Evolutionary conservation across 2,329 filamentous ascomycete genomes (phyloP), one percentile per base, ranked within the genome.

Genomic region (Penicillium vulpinum): DNA sequence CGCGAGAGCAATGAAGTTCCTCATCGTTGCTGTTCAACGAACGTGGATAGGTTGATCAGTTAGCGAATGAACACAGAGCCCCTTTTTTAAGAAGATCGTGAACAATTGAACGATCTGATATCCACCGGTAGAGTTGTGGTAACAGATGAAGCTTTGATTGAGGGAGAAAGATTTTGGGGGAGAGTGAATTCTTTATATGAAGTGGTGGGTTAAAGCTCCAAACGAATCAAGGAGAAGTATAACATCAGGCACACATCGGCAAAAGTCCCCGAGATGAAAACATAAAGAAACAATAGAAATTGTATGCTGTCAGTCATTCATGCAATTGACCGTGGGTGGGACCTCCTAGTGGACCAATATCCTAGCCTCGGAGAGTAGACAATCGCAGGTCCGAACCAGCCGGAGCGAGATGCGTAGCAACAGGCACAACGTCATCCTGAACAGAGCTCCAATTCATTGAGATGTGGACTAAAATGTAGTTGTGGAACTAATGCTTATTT

Each of bases 1-100:
- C 43, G 75, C 70, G 41, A 75, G 54, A 45, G 72, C 67, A 56
- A 71, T 61, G 57, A 78, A 62, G 48, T 67, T 70, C 65, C 73
- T 77, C 75, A 80, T 79, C 15, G 13, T 36, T 55, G 46, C 39
- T 44, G 4, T 45, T 46, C 41, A 41, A 35, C 36, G 29, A 46
- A 51, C 21, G 46, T 29, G 33, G 24, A 26, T 26, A 15, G 6
- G 39, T 18, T 39, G 35, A 40, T 41, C 39, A 41, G 38, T n/a
- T 13, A 60, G 56, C 43, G 62, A 60, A 57, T 51, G 57, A 56
- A 56, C 16, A 44, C 29, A 29, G 46, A 11, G 43, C 40, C 47
- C 47, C 33, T 18, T 47, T 43, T 15, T 38, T 15, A 13, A 24
- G 24, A 53, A 44, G 41, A 54, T 26, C 44, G 18, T 46, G 18